phyloP scores from a whole-genome alignment of 108 stramenopile genomes.

The Aurantiochytrium sp. region DNA sequence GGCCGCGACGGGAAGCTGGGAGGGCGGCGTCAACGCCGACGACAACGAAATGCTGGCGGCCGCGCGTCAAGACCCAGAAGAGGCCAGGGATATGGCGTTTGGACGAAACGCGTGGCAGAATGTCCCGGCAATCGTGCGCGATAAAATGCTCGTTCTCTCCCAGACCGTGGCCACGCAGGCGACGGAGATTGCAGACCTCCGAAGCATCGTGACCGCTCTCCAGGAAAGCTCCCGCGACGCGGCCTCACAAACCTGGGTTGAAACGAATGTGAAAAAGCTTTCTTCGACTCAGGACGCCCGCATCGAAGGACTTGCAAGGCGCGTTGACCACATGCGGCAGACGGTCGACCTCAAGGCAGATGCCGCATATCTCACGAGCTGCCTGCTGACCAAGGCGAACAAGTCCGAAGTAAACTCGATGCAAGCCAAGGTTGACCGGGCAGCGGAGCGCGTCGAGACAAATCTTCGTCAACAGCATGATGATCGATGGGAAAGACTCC shows the following conservation, averaged over 20 bases:
- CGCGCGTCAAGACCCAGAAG: not conserved
- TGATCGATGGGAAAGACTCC: not conserved
- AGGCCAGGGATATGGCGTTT: not conserved
- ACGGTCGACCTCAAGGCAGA: not conserved
- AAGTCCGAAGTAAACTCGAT: not conserved
- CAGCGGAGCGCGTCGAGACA: not conserved
- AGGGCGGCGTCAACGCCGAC: not conserved
- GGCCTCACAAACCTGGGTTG: not conserved
- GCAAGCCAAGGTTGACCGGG: not conserved
- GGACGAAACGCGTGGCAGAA: not conserved
- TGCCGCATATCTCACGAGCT: not conserved
- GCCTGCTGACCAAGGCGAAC: constrained; percentile 9
- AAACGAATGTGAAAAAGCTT: not conserved
- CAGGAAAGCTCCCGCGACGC: not conserved
- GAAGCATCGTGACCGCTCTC: not conserved
- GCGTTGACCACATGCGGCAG: not conserved
- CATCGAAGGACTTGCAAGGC: not conserved
- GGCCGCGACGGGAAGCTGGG: not conserved
- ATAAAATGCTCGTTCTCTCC: not conserved
- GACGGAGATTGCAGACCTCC: not conserved
- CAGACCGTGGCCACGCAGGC: not conserved
- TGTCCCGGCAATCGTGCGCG: not conserved
- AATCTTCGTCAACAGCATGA: not conserved
- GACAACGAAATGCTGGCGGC: not conserved
- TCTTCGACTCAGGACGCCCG: not conserved